Evolutionary conservation across 108 stramenopile species (phyloP), one percentile per base, ranked within the genome.

Genomic region (Conticribra weissflogii): DNA sequence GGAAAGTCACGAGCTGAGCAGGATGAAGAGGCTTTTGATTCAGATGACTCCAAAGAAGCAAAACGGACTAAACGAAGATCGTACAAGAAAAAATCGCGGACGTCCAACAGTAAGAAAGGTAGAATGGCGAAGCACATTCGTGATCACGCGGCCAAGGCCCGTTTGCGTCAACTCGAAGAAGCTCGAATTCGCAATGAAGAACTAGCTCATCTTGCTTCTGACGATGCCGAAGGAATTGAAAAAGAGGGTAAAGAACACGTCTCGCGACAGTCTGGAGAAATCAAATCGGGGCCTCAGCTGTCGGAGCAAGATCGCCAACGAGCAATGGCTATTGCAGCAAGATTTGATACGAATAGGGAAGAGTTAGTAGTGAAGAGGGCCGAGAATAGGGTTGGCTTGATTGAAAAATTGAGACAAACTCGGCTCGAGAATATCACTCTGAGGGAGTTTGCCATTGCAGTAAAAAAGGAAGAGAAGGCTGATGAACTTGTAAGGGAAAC

Each of bases 271-370:
- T 44, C 15, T 32, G n/a, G 74, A 63, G 50, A 61, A 77, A 70
- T 72, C 47, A 21, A 53, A 14, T 46, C 33, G n/a, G 30, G 19
- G 4, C 77, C 77, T n/a, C 28, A 55, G 45, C 41, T 76, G 12
- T 71, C 69, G 15, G 83, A 86, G 68, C 83, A 88, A 63, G 93
- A 94, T 70, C 77, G 84, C 25, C 70, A 82, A 36, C 77, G 90
- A 17, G 87, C 88, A 23, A 83, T 82, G 58, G 83, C 78, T n/a
- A 94, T 94, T 71, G 88, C 90, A 0, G 77, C 81, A 45, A 78
- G 83, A 50, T 90, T 94, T 66, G 85, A 94, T 31, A 94, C 90
- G 32, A 76, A 88, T 68, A 81, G 89, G 36, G 89, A 92, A 12
- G 93, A 92, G 63, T 71, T 79, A 24, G 55, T 75, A 3, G 31